phyloP scores from a whole-genome alignment of 2,329 filamentous ascomycete species.

The Colletotrichum acutatum region DNA sequence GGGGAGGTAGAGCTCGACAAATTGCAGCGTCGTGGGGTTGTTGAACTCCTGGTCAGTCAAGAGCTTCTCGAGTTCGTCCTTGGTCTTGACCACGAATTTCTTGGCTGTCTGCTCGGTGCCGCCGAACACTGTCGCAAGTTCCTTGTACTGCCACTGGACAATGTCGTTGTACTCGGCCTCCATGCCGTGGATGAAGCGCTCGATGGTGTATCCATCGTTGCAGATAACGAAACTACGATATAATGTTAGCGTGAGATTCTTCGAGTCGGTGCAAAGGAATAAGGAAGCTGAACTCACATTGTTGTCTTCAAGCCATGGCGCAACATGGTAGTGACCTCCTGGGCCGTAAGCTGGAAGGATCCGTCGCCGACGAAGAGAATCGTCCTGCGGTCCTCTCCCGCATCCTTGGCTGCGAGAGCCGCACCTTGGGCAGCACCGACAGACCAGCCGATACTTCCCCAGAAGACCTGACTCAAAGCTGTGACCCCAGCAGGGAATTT shows the following conservation, averaged over 20 bases:
- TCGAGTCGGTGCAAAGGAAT: neutral
- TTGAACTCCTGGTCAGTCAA: slow-evolving; percentile 74
- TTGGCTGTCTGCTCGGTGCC: slow-evolving; percentile 65
- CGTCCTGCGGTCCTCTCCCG: slow-evolving; percentile 68
- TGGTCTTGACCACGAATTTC: slow-evolving; percentile 76
- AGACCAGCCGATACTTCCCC: slow-evolving; percentile 75
- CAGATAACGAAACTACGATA: slow-evolving; percentile 78
- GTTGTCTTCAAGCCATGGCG: slow-evolving; percentile 79
- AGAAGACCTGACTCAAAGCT: slow-evolving; percentile 81
- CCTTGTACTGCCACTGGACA: slow-evolving; percentile 77
- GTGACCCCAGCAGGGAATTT: slow-evolving; percentile 82
- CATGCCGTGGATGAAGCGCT: slow-evolving; percentile 88
- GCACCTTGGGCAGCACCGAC: slow-evolving; percentile 71
- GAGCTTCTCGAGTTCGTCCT: slow-evolving; percentile 73
- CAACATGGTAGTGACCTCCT: slow-evolving; percentile 88
- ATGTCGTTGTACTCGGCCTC: slow-evolving; percentile 86
- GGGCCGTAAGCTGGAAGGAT: slow-evolving; percentile 84
- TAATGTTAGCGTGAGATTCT: slow-evolving; percentile 36
- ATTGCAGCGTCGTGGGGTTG: slow-evolving; percentile 65
- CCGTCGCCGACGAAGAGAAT: slow-evolving; percentile 93
- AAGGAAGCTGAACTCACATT: slow-evolving; percentile 65
- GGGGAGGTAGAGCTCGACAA: slow-evolving; percentile 86
- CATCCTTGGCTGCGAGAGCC: slow-evolving; percentile 78
- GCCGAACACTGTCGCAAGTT: slow-evolving; percentile 75
- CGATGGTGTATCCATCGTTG: slow-evolving; percentile 91